Conservation (phyloP, 306 rosid genomes). For the Sechiopsis laciniata region DNA sequence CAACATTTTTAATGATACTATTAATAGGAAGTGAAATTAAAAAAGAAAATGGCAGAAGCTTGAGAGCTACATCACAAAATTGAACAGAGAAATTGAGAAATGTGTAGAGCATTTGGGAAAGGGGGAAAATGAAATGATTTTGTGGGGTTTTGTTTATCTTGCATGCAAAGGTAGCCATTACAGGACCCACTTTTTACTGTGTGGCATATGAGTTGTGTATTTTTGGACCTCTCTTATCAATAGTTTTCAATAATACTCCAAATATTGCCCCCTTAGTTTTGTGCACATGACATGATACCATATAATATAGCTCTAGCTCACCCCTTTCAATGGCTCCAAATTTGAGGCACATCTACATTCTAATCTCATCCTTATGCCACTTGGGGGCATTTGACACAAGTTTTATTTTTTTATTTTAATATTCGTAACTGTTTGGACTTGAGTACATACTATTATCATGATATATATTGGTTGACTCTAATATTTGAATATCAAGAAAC, state of each 20-base stretch:
- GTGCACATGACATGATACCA: background rate
- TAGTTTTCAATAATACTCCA: background rate
- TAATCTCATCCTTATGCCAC: background rate
- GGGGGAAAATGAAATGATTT: background rate
- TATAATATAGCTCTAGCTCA: background rate
- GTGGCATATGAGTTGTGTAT: constrained; percentile 7
- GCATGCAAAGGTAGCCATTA: constrained; percentile 15
- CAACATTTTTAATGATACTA: background rate
- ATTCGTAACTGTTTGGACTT: too few species aligned
- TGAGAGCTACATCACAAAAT: background rate
- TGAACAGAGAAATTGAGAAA: background rate
- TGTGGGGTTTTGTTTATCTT: background rate
- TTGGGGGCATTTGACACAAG: too few species aligned
- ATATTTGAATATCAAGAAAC: too few species aligned
- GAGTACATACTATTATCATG: too few species aligned
- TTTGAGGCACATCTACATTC: constrained; percentile 4
- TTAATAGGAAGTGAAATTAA: background rate
- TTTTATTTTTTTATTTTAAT: too few species aligned
- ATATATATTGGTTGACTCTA: too few species aligned
- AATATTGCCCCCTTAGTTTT: background rate
- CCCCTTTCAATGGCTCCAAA: constrained; percentile 1
- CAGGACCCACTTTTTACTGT: background rate
- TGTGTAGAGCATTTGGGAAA: background rate
- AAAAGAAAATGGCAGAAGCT: background rate
- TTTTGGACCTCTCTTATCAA: constrained; percentile 7